Evolutionary conservation across 441 rosid species (phyloP).

Genomic region (Gossypium schwendimanii): DNA sequence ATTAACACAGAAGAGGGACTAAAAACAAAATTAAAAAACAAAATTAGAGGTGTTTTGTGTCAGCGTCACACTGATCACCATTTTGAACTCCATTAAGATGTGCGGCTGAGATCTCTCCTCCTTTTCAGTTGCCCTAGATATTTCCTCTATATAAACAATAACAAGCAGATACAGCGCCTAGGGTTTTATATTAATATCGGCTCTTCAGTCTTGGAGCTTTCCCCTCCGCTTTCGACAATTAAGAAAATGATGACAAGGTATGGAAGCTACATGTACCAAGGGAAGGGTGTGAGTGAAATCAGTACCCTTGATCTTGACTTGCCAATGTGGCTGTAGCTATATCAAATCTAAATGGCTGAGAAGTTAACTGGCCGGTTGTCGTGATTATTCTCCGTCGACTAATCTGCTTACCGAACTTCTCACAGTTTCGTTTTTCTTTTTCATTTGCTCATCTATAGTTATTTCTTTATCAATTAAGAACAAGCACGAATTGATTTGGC

Average conservation of each 20-base stretch:
- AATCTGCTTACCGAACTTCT: conserved; percentile 7
- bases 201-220: not conserved
- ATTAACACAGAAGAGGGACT: too few species aligned
- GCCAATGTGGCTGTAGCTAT: conserved; percentile 11
- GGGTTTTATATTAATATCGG: not conserved
- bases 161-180: not conserved
- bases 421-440: not conserved
- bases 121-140: not conserved
- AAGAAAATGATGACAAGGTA: not conserved
- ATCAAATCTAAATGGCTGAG: not conserved
- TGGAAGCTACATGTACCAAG: conserved; percentile 4
- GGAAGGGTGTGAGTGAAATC: not conserved
- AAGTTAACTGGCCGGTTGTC: conserved; percentile 10
- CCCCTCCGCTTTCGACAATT: too few species aligned
- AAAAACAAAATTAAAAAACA: too few species aligned
- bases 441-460: too few species aligned
- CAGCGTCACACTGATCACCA: not conserved
- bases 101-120: not conserved
- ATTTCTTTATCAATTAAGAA: too few species aligned
- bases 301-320: conserved; percentile 3
- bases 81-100: not conserved
- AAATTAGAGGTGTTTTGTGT: too few species aligned
- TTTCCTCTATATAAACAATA: not conserved
- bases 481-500: too few species aligned
- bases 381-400: not conserved